Percentiles rank a stretch among this genome's conserved stretches.
phyloP scores from a whole-genome alignment of 129 eudicot genomes.

The Helichrysum umbraculigerum region DNA sequence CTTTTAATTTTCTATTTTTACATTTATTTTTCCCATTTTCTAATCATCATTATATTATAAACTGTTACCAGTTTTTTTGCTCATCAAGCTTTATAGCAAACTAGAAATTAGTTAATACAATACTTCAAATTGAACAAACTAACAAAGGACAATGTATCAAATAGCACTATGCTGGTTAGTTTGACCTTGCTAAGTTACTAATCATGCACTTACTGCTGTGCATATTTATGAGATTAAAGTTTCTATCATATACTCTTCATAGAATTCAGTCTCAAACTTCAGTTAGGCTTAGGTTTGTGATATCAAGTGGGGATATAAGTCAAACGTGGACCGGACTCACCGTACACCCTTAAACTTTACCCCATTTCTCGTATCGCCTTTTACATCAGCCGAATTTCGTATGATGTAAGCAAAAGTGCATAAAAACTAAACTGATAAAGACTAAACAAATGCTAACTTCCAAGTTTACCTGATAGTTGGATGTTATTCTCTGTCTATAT shows the following conservation, averaged over 20 bases:
- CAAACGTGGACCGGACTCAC: neutral
- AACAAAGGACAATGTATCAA: neutral
- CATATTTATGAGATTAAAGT: neutral
- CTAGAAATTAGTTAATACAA: neutral
- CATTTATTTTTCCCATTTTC: no score
- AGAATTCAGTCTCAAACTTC: neutral
- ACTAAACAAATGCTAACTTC: constrained; percentile 4
- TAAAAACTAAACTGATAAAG: neutral
- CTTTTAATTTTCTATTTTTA: no score
- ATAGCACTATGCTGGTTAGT: neutral
- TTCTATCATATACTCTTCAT: neutral
- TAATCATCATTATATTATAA: no score
- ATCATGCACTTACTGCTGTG: neutral
- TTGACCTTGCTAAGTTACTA: neutral
- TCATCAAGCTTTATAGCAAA: neutral
- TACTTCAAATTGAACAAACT: neutral
- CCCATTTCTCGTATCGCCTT: neutral
- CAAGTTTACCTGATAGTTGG: constrained; percentile 78
- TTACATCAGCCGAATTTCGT: neutral
- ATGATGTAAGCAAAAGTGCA: neutral
- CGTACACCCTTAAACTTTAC: neutral
- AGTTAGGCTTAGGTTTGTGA: neutral
- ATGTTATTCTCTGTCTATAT: constrained; percentile 72
- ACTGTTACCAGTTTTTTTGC: neutral
- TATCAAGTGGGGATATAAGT: neutral